Base-by-base conservation (phyloP, 768 basidiomycete genomes). In the Dioszegia aurantiaca region DNA sequence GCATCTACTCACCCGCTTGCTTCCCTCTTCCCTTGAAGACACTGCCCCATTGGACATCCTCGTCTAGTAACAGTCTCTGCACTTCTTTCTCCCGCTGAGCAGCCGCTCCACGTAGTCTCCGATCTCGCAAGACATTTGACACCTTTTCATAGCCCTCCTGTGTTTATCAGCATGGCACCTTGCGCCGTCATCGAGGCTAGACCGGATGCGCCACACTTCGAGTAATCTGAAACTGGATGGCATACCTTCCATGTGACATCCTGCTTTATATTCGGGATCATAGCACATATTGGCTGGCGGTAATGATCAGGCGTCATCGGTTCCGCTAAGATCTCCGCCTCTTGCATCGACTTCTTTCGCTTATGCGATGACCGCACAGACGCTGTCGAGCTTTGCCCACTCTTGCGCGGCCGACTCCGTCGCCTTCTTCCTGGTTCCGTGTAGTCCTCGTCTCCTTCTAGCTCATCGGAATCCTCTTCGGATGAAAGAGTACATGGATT, bases 191-290 rank as follows among this genome's bases (percentile, higher is more conserved):
- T n/a, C n/a, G n/a, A n/a, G n/a, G n/a, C n/a, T n/a, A n/a, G n/a
- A n/a, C n/a, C n/a, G n/a, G n/a, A n/a, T n/a, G n/a, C n/a, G n/a
- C n/a, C n/a, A n/a, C n/a, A n/a, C n/a, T n/a, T n/a, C n/a, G n/a
- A n/a, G n/a, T n/a, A n/a, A n/a, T n/a, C n/a, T n/a, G n/a, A n/a
- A n/a, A n/a, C n/a, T n/a, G n/a, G n/a, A n/a, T n/a, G n/a, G 19
- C 40, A 17, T 45, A 45, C 44, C 44, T 45, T 45, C 44, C 44
- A 45, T 4, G 44, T 45, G 4, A 8, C 11, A 45, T 45, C 23
- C 44, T 42, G 40, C 40, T 42, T 42, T 8, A 42, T 42, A 21
- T 42, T 42, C 40, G 40, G 40, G 14, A 42, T 42, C 9, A 42
- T 42, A 8, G 21, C 8, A n/a, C 40, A 42, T n/a, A 8, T 8